Percentiles rank a stretch among this genome's conserved stretches.
phyloP scores from a whole-genome alignment of 768 basidiomycete species.

The Pleurotus tuber-regium region DNA sequence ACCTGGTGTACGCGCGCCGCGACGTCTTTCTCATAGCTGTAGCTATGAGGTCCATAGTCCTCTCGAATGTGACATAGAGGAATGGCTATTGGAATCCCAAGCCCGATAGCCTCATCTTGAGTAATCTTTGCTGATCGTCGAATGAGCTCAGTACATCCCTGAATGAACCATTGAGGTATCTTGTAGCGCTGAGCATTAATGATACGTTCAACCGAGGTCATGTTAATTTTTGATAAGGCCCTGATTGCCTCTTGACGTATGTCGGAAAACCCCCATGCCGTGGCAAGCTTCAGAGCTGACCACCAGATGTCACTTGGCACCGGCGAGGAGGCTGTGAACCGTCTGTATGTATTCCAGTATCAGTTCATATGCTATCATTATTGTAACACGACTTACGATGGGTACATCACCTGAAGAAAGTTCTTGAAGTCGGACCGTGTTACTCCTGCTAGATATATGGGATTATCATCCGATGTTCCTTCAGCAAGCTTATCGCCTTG shows the following conservation, averaged over 20 bases:
- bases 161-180: not conserved
- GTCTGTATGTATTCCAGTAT: no score
- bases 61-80: constrained; percentile 1
- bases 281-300: constrained; percentile 1
- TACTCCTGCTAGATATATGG: not conserved
- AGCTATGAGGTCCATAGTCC: no score
- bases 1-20: no score
- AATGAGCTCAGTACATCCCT: constrained; percentile 2
- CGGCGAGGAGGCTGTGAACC: not conserved
- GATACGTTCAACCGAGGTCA: not conserved
- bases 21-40: no score
- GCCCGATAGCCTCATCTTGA: not conserved
- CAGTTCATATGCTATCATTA: no score
- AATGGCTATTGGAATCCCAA: not conserved
- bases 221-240: not conserved
- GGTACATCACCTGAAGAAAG: not conserved
- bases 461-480: not conserved
- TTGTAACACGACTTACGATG: no score
- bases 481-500: not conserved
- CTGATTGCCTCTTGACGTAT: not conserved
- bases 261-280: constrained; percentile 2
- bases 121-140: not conserved
- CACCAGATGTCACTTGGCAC: not conserved
- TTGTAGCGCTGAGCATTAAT: not conserved
- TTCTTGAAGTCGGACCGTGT: not conserved